Percentiles rank a stretch among this genome's conserved stretches.
Conservation (phyloP, 2,329 filamentous ascomycete genomes). For the Fusarium odoratissimum region DNA sequence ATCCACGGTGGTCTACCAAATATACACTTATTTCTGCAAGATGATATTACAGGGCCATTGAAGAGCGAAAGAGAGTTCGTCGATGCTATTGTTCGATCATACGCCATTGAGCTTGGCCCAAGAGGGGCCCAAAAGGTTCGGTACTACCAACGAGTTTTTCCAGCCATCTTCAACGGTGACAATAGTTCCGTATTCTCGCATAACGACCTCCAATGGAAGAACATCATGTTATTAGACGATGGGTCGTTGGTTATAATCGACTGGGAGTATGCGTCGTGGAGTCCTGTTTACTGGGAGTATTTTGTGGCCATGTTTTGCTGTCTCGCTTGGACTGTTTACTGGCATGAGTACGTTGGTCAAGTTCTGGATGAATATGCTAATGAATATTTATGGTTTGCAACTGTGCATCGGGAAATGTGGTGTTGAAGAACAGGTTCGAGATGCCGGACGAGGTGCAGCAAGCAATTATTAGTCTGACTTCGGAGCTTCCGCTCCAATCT, state of each 20-base stretch:
- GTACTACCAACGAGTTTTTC: constrained; percentile 21
- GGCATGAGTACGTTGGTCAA: constrained; percentile 33
- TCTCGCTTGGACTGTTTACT: constrained; percentile 37
- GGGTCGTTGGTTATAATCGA: constrained; percentile 32
- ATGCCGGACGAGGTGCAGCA: no score
- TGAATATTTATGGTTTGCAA: constrained; percentile 36
- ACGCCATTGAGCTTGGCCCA: constrained; percentile 16
- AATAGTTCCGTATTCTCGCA: constrained; percentile 31
- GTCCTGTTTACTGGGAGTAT: constrained; percentile 43
- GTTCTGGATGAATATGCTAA: constrained; percentile 35
- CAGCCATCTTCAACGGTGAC: constrained; percentile 6
- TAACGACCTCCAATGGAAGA: constrained; percentile 41
- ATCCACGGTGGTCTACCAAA: constrained; percentile 24
- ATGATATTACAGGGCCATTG: constrained; percentile 22
- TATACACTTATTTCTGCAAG: constrained; percentile 32
- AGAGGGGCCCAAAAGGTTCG: constrained; percentile 7
- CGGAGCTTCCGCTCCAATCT: background rate
- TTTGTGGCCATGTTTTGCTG: constrained; percentile 22
- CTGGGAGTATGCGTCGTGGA: constrained; percentile 42
- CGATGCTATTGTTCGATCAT: constrained; percentile 23
- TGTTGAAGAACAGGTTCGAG: background rate
- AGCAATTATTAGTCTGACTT: no score
- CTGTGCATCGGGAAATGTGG: constrained; percentile 33
- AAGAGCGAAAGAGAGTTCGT: constrained; percentile 18
- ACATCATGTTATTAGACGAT: constrained; percentile 26